These are phyloP conservation scores for Fonsecaea pedrosoi DNA, from an alignment of 2,329 filamentous ascomycete species.

Conservation along the genomic window DNA sequence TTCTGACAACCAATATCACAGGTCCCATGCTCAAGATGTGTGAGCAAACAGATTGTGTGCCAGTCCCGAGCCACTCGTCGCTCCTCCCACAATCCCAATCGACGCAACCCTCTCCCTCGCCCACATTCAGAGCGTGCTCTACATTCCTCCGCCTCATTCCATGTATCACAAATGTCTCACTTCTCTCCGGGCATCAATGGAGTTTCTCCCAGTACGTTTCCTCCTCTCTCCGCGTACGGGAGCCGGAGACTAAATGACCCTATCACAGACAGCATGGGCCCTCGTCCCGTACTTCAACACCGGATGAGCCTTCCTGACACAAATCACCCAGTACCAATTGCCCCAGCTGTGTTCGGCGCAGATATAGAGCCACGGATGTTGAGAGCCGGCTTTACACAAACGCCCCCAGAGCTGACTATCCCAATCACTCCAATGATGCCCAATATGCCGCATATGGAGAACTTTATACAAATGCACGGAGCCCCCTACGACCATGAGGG, in stretches of 20 bases:
- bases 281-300: conserved; percentile 28
- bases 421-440: conserved; percentile 41
- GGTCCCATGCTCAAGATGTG: conserved; percentile 42
- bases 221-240: not conserved
- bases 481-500: conserved; percentile 36
- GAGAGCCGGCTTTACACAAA: conserved; percentile 37
- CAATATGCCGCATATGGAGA: conserved; percentile 39
- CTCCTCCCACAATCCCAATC: conserved; percentile 39
- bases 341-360: conserved; percentile 31
- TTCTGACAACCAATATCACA: conserved; percentile 28
- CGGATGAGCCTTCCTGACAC: conserved; percentile 36
- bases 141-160: conserved; percentile 38
- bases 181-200: conserved; percentile 35
- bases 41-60: conserved; percentile 41
- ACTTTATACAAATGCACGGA: conserved; percentile 38
- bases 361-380: conserved; percentile 37
- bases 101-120: conserved; percentile 36
- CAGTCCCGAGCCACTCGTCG: conserved; percentile 39
- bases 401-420: conserved; percentile 38
- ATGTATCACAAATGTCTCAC: conserved; percentile 38
- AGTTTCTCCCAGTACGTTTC: conserved; percentile 34
- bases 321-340: conserved; percentile 37
- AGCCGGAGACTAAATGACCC: conserved; percentile 13
- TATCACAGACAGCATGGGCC: conserved; percentile 28
- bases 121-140: conserved; percentile 38